Conservation (phyloP, 139 green algal species). For the Monoraphidium neglectum region DNA sequence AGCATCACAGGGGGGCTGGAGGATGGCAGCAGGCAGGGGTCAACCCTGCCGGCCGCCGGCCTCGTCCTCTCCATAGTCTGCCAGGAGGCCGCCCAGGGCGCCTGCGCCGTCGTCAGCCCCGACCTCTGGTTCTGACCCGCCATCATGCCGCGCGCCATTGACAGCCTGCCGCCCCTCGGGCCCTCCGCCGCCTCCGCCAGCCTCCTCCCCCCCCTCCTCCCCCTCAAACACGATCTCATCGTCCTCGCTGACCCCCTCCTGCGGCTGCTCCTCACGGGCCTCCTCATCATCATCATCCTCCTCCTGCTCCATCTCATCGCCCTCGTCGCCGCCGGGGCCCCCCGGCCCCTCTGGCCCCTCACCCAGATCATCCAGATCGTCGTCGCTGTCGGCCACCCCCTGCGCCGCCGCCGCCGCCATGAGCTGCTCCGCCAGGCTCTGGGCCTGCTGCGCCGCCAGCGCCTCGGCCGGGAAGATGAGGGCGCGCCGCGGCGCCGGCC, state of each 20-base stretch:
- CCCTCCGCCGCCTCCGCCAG: no score
- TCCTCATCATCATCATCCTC: constrained; percentile 1
- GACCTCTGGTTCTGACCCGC: no score
- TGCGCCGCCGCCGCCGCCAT: background rate
- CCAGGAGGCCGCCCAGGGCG: no score
- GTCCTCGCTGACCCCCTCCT: background rate
- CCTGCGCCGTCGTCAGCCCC: no score
- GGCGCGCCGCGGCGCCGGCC: background rate
- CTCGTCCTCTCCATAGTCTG: no score
- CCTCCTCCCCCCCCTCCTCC: no score
- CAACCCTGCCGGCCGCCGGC: no score
- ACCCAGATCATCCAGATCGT: background rate
- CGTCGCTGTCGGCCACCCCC: background rate
- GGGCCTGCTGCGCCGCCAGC: constrained; percentile 4
- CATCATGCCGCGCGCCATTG: no score
- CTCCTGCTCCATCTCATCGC: constrained; percentile 5
- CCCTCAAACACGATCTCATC: no score
- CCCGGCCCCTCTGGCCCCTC: background rate
- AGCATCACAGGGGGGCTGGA: no score
- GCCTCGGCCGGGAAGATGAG: constrained; percentile 27
- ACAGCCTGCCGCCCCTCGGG: no score
- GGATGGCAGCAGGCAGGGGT: no score
- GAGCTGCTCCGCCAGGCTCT: constrained; percentile 5
- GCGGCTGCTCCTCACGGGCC: background rate
- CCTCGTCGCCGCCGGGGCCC: background rate